A percentile compares a stretch with the other conserved stretches of the same genome.
phyloP scores from a whole-genome alignment of 441 rosid genomes.

The Populus hybrid region DNA sequence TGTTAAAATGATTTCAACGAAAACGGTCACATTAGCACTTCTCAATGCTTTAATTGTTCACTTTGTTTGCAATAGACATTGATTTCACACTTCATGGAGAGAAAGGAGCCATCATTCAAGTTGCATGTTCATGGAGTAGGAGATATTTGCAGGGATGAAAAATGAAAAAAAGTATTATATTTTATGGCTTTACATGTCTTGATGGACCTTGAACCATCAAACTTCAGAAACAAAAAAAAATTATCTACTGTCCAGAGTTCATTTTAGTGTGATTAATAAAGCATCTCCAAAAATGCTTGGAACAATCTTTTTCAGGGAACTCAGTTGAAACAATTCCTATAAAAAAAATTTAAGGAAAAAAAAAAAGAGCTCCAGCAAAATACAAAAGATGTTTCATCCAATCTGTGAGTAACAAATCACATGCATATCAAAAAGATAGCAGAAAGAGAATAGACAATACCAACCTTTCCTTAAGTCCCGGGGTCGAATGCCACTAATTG shows the following conservation, averaged over 20 bases:
- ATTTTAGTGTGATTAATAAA: not conserved
- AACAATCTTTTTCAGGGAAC: not conserved
- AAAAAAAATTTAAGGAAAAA: not conserved
- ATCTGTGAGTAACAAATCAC: not conserved
- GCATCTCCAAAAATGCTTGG: not conserved
- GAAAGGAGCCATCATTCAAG: not conserved
- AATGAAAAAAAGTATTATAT: not conserved
- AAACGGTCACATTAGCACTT: not conserved
- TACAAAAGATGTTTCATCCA: not conserved
- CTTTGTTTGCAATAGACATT: not conserved
- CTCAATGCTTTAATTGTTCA: not conserved
- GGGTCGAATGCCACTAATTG: slow-evolving; percentile 88
- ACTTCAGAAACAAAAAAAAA: not conserved
- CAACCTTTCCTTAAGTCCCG: slow-evolving; percentile 77
- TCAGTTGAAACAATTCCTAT: not conserved
- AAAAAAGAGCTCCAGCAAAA: not conserved
- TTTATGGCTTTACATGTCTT: not conserved
- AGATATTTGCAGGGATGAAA: not conserved
- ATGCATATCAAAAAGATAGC: not conserved
- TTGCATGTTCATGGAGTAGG: not conserved
- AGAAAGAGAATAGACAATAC: slow-evolving; percentile 15
- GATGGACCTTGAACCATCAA: not conserved
- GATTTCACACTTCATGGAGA: not conserved
- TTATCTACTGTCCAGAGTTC: not conserved
- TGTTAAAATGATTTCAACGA: not conserved